A percentile compares a stretch with the other conserved stretches of the same genome.
Evolutionary conservation across 805 yeast genomes (phyloP).

Genomic region (Ogataea degrootiae): DNA sequence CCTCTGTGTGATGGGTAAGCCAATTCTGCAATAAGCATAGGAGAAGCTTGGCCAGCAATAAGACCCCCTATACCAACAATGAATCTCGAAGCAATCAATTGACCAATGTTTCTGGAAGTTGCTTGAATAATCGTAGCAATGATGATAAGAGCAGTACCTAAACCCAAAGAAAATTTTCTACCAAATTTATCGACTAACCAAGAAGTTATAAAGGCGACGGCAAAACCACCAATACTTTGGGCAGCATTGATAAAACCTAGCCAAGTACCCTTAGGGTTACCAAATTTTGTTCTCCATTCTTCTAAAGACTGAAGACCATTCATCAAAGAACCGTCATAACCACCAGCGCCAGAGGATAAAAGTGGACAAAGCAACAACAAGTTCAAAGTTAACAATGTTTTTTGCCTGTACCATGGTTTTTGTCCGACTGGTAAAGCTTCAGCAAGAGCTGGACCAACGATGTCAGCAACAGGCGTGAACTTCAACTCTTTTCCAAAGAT

Average conservation of each 20-base stretch:
- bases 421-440: slow-evolving; percentile 20
- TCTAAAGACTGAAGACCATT: slow-evolving; percentile 40
- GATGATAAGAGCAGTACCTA: slow-evolving; percentile 49
- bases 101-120: slow-evolving; percentile 31
- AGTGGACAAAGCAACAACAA: slow-evolving; percentile 33
- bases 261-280: slow-evolving; percentile 28
- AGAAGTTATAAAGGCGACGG: slow-evolving; percentile 23
- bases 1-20: slow-evolving; percentile 44
- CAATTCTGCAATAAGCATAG: slow-evolving; percentile 47
- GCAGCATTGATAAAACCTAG: slow-evolving; percentile 36
- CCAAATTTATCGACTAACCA: slow-evolving; percentile 47
- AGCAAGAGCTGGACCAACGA: slow-evolving; percentile 18
- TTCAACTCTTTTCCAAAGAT: neutral
- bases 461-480: slow-evolving; percentile 13
- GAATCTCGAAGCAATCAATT: slow-evolving; percentile 41
- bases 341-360: slow-evolving; percentile 35
- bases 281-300: slow-evolving; percentile 33
- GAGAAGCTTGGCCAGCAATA: slow-evolving; percentile 39
- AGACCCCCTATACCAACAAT: slow-evolving; percentile 45
- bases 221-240: slow-evolving; percentile 33
- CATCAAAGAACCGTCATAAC: slow-evolving; percentile 40
- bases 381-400: slow-evolving; percentile 36
- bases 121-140: slow-evolving; percentile 54
- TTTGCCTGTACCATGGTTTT: slow-evolving; percentile 31
- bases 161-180: slow-evolving; percentile 50